These are phyloP conservation scores for Akanthomyces uredinophilus DNA, from an alignment of 2,329 filamentous ascomycete species.

Conservation along the genomic window DNA sequence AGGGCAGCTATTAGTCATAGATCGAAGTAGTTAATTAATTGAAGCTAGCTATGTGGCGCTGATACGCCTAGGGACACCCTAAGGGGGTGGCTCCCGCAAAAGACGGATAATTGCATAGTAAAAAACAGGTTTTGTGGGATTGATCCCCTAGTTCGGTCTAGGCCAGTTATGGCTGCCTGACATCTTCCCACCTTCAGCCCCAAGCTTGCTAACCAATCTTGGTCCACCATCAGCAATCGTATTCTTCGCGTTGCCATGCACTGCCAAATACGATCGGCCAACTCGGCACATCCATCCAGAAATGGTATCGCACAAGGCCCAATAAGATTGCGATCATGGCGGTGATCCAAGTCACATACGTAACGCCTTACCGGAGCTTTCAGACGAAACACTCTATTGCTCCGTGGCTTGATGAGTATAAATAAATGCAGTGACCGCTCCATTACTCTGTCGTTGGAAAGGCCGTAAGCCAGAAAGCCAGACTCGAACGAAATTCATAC, in stretches of 20 bases:
- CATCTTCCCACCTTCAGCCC: background rate
- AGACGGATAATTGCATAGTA: too few species aligned
- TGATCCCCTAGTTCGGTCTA: too few species aligned
- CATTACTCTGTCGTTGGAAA: background rate
- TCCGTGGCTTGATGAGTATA: background rate
- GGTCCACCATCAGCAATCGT: background rate
- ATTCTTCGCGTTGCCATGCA: constrained; percentile 11
- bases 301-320: background rate
- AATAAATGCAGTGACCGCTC: background rate
- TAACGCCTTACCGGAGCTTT: background rate
- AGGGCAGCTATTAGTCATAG: too few species aligned
- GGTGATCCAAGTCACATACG: background rate
- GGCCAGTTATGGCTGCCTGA: too few species aligned
- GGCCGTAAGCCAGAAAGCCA: background rate
- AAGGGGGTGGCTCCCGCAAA: too few species aligned
- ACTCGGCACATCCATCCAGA: constrained; percentile 6
- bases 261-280: constrained; percentile 2
- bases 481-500: too few species aligned
- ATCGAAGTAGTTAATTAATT: too few species aligned
- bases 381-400: background rate
- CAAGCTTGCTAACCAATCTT: background rate
- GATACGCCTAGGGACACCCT: too few species aligned
- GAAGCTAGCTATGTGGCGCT: too few species aligned
- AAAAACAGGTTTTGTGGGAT: too few species aligned
- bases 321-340: background rate